Evolutionary conservation across 2,329 filamentous ascomycete genomes (phyloP).

Genomic region (Fusarium piperis): DNA sequence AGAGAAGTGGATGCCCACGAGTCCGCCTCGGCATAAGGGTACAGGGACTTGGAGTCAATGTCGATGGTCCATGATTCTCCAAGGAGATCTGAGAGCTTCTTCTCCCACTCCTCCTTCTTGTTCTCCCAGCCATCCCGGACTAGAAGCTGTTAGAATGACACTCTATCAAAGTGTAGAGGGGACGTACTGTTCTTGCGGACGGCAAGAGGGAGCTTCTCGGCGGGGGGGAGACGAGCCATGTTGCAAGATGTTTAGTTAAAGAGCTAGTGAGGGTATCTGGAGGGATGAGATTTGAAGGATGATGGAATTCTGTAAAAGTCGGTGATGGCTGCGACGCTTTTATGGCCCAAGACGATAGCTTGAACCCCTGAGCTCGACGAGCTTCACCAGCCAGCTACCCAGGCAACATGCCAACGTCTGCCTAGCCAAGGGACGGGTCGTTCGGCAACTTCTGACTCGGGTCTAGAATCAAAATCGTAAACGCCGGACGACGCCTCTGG

Average conservation of each 20-base stretch:
- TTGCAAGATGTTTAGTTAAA: neutral
- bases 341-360: slow-evolving; percentile 1
- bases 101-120: slow-evolving; percentile 56
- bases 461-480: neutral
- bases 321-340: neutral
- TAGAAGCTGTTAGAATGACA: slow-evolving; percentile 33
- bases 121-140: slow-evolving; percentile 64
- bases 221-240: slow-evolving; percentile 53
- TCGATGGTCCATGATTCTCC: slow-evolving; percentile 62
- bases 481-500: slow-evolving; percentile 10
- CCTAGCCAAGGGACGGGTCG: neutral
- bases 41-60: slow-evolving; percentile 58
- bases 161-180: slow-evolving; percentile 17
- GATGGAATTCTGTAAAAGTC: neutral
- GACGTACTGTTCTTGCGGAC: slow-evolving; percentile 60
- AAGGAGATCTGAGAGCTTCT: slow-evolving; percentile 55
- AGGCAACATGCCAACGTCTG: slow-evolving; percentile 4
- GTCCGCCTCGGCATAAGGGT: slow-evolving; percentile 55
- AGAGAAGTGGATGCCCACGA: slow-evolving; percentile 54
- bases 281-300: neutral
- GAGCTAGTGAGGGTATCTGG: neutral
- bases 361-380: slow-evolving; percentile 11
- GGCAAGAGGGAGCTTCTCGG: slow-evolving; percentile 61
- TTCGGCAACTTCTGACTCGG: neutral
- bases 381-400: neutral